Evolutionary conservation across 2,329 filamentous ascomycete genomes (phyloP).

Genomic region (Myriosclerotinia scirpicola): DNA sequence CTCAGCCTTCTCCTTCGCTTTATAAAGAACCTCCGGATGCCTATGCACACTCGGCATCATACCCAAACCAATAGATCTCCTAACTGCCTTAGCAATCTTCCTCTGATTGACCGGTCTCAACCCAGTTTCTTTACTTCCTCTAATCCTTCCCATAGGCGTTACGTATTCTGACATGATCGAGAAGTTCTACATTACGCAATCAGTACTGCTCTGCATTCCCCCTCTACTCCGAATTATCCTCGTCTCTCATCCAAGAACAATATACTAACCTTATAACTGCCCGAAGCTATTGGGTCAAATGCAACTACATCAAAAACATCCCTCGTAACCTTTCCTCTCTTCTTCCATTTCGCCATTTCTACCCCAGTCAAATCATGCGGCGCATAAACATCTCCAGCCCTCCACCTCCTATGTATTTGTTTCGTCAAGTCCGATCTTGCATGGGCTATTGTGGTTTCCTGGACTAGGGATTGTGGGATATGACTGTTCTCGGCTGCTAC

Average conservation of each 20-base stretch:
- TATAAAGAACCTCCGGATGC: conserved; percentile 75
- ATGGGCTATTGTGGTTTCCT: conserved; percentile 20
- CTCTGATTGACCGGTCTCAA: conserved; percentile 88
- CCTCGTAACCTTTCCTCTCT: conserved; percentile 50
- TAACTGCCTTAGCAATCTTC: conserved; percentile 87
- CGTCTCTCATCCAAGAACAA: not conserved
- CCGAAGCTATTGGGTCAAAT: conserved; percentile 74
- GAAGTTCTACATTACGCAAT: conserved; percentile 67
- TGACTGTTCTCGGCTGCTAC: too few species aligned
- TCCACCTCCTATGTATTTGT: conserved; percentile 71
- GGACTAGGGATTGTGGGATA: conserved; percentile 9
- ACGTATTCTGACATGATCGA: conserved; percentile 87
- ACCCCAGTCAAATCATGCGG: conserved; percentile 78
- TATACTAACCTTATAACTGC: conserved; percentile 77
- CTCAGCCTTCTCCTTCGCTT: conserved; percentile 21
- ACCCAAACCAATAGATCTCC: conserved; percentile 83
- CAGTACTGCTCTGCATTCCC: conserved; percentile 12
- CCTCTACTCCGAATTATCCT: not conserved
- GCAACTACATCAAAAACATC: conserved; percentile 81
- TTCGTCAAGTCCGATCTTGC: conserved; percentile 52
- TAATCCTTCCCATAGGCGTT: conserved; percentile 81
- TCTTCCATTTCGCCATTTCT: conserved; percentile 82
- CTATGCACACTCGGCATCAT: conserved; percentile 87
- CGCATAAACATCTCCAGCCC: conserved; percentile 80
- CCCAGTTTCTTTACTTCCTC: conserved; percentile 71